Evolutionary conservation across 2,329 filamentous ascomycete species (phyloP).

Genomic region (Aspergillus candidus): DNA sequence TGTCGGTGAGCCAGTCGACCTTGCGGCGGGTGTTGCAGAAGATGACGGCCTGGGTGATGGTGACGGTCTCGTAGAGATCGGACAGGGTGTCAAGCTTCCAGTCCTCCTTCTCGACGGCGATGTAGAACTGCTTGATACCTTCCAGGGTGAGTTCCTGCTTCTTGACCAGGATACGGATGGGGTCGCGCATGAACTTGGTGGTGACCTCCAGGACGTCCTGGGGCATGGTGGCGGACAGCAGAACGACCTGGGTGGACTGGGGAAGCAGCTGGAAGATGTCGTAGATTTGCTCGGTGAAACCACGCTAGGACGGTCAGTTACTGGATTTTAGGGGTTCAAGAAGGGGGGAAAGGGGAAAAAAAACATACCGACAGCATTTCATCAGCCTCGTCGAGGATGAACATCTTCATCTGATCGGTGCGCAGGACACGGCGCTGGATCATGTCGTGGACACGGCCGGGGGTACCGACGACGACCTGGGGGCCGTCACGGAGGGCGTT

Average conservation of each 20-base stretch:
- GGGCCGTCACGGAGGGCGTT: slow-evolving; percentile 93
- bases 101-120: slow-evolving; percentile 99
- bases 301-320: slow-evolving; percentile 53
- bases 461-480: slow-evolving; percentile 95
- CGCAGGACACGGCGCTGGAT: slow-evolving; percentile 96
- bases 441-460: slow-evolving; percentile 99
- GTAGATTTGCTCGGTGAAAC: slow-evolving; percentile 99
- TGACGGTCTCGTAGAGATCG: slow-evolving; percentile 98
- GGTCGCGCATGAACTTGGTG: slow-evolving; percentile 99
- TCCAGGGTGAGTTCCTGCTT: slow-evolving; percentile 99
- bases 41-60: slow-evolving; percentile 98
- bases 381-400: slow-evolving; percentile 98
- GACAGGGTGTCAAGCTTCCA: slow-evolving; percentile 99
- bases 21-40: slow-evolving; percentile 99
- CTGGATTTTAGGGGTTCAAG: slow-evolving; percentile 1
- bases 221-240: slow-evolving; percentile 96
- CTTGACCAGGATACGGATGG: slow-evolving; percentile 98
- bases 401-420: slow-evolving; percentile 99
- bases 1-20: slow-evolving; percentile 99
- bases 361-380: slow-evolving; percentile 68
- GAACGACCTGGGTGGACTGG: slow-evolving; percentile 95
- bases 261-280: slow-evolving; percentile 99
- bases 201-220: slow-evolving; percentile 99
- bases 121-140: slow-evolving; percentile 99
- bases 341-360: no score